Evolutionary conservation across 495 filamentous ascomycete genomes (phyloP), one percentile per base, ranked within the genome.

Genomic region (Podospora appendiculata): DNA sequence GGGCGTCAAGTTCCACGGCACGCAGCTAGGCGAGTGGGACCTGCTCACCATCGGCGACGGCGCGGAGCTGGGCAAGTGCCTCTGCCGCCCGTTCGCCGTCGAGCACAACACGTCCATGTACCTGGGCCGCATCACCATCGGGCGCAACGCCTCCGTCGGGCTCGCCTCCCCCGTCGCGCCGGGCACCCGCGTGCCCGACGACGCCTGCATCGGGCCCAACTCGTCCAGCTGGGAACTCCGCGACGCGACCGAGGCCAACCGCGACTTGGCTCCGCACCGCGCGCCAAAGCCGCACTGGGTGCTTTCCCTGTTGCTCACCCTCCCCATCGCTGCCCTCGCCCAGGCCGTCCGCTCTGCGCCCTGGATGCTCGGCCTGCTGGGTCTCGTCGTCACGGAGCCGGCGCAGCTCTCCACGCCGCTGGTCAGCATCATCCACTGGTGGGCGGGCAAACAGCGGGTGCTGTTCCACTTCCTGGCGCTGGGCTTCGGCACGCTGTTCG

Each of bases 31-130:
- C n/a, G 73, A 77, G 50, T 73, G 67, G 55, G 73, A 77, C 55
- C 65, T 77, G 5, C 41, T 77, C 3, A 62, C 67, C 19, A 69
- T 77, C 34, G 67, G 69, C 13, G 71, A 75, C 49, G 58, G 64
- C 19, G 70, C 70, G 9, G 50, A 54, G 8, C 55, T 76, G 10
- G 67, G 69, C 41, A 53, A 56, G 7, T 73, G 63, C 48, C 66
- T 63, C 32, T 60, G 61, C 19, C 70, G 73, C 17, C 72, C 73
- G 0, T 75, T 76, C 47, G 71, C 63, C 10, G 71, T 59, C n/a
- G 73, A 76, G 55, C 50, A 58, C 41, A 74, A 76, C 56, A 73
- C 72, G 4, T 67, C 66, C 7, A 75, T 76, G 72, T 72, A 71
- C 32, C 57, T 76, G 9, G 70, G 63, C 8, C 61, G 57, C n/a